Percentiles rank a stretch among this genome's conserved stretches.
Evolutionary conservation across 495 filamentous ascomycete genomes (phyloP).

Genomic region (Annulohypoxylon maeteangense): DNA sequence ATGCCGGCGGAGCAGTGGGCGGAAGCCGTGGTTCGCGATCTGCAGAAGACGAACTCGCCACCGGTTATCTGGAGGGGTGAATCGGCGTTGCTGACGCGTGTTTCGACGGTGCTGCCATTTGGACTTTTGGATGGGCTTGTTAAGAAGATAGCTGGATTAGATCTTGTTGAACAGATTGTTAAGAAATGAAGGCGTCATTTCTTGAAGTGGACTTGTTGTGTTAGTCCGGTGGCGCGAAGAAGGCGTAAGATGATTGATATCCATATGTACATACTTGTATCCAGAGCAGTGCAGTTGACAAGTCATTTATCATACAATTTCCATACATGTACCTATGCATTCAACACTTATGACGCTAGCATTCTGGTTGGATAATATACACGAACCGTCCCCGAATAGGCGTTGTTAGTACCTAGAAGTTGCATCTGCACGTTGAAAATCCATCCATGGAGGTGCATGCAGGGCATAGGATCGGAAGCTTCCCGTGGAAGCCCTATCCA

Average conservation of each 20-base stretch:
- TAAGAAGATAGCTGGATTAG: slow-evolving; percentile 24
- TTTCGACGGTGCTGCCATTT: slow-evolving; percentile 10
- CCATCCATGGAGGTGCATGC: background rate
- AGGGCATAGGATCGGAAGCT: background rate
- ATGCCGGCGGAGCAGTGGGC: slow-evolving; percentile 22
- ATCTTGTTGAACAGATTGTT: slow-evolving; percentile 12
- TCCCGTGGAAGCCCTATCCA: background rate
- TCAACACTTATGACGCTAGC: background rate
- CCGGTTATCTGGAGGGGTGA: slow-evolving; percentile 20
- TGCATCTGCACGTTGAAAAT: background rate
- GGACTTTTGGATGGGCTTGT: slow-evolving; percentile 9
- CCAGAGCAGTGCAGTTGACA: background rate
- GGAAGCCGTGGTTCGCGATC: slow-evolving; percentile 6
- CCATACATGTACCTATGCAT: background rate
- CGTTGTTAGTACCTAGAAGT: background rate
- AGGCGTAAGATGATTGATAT: background rate
- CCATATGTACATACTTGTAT: background rate
- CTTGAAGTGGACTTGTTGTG: background rate
- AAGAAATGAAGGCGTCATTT: slow-evolving; percentile 2
- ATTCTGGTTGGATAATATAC: too few relatives aligned
- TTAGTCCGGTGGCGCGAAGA: background rate
- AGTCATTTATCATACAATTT: background rate
- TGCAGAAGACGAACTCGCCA: slow-evolving; percentile 11
- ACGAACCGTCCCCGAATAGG: too few relatives aligned
- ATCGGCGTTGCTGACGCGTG: slow-evolving; percentile 11